Evolutionary conservation across 2,329 filamentous ascomycete genomes (phyloP).

Genomic region (Colletotrichum falcatum): DNA sequence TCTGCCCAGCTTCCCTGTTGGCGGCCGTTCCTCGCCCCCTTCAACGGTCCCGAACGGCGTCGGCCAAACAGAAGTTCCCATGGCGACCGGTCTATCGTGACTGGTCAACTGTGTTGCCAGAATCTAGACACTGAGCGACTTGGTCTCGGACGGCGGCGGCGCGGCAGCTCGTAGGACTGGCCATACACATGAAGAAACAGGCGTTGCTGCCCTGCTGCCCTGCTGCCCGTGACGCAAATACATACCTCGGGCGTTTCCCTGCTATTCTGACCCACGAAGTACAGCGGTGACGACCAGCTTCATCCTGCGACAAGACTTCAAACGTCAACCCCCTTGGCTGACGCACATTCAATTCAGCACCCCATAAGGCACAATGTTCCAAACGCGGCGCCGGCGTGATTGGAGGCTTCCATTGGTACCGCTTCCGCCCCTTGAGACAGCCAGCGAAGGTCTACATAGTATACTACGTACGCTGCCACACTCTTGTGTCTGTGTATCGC

Average conservation of each 20-base stretch:
- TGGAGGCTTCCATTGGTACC: conserved; percentile 15
- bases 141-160: conserved; percentile 16
- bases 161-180: conserved; percentile 16
- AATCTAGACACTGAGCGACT: conserved; percentile 12
- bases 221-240: conserved; percentile 23
- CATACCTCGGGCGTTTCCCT: conserved; percentile 2
- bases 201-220: conserved; percentile 13
- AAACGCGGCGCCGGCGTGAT: conserved; percentile 16
- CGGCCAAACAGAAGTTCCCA: conserved; percentile 24
- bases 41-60: conserved; percentile 28
- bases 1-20: conserved; percentile 15
- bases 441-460: conserved; percentile 13
- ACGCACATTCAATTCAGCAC: conserved; percentile 20
- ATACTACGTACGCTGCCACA: conserved; percentile 5
- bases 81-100: conserved; percentile 2
- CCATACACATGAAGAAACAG: conserved; percentile 11
- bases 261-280: conserved; percentile 11
- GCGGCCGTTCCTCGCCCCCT: conserved; percentile 33
- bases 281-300: conserved; percentile 23
- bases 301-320: conserved; percentile 39
- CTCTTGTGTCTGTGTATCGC: not conserved
- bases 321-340: conserved; percentile 36
- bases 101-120: not conserved
- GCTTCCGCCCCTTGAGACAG: not conserved
- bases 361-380: not conserved